Evolutionary conservation across 2,329 filamentous ascomycete genomes (phyloP).

Genomic region (Penicillium concentricum): DNA sequence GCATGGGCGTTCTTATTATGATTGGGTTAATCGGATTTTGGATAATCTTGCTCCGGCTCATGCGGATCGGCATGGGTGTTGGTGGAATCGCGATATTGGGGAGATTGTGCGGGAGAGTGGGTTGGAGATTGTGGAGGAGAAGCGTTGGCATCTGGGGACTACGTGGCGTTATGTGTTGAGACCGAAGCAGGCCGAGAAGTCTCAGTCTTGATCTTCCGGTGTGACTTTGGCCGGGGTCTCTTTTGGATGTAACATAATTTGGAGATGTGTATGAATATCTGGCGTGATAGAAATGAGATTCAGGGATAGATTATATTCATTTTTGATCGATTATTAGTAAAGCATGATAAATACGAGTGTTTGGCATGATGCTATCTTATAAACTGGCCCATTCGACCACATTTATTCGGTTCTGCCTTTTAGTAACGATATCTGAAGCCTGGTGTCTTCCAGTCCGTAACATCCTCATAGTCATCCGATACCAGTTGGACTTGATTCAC

Average conservation of each 20-base stretch:
- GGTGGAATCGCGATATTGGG: conserved; percentile 54
- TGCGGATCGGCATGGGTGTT: conserved; percentile 52
- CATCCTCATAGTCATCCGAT: conserved; percentile 55
- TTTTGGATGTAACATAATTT: neutral
- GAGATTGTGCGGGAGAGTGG: conserved; percentile 49
- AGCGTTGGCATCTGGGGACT: conserved; percentile 50
- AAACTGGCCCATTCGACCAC: neutral
- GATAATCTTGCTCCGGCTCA: conserved; percentile 49
- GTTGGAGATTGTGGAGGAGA: conserved; percentile 47
- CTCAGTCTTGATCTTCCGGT: neutral
- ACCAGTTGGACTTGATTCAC: conserved; percentile 36
- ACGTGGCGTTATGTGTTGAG: conserved; percentile 47
- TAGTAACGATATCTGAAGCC: conserved; percentile 58
- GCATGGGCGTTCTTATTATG: conserved; percentile 49
- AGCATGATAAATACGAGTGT: neutral
- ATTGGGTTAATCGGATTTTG: conserved; percentile 48
- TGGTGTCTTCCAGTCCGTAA: conserved; percentile 59
- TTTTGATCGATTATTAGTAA: neutral
- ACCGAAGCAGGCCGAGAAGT: conserved; percentile 21
- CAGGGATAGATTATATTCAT: neutral
- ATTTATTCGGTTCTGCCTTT: neutral
- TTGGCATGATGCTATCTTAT: neutral
- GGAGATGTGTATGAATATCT: conserved; percentile 6
- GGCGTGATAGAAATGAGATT: neutral
- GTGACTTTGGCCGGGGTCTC: neutral